Evolutionary conservation across 2,329 filamentous ascomycete species (phyloP).

Genomic region (Fusarium nygamai): DNA sequence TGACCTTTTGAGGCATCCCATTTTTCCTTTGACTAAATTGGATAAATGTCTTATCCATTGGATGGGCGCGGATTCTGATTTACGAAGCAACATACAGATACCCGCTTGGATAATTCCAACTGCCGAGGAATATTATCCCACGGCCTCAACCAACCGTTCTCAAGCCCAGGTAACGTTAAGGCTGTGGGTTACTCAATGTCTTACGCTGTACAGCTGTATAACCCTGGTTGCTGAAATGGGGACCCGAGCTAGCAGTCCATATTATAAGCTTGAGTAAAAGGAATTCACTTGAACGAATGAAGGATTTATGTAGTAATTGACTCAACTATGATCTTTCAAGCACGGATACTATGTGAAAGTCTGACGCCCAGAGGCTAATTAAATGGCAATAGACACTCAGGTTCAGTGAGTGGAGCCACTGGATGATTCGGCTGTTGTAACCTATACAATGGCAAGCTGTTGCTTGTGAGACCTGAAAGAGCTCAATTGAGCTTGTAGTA

Average conservation of each 20-base stretch:
- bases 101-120: fast-evolving
- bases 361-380: no score
- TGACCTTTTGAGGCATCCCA: no score
- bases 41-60: no score
- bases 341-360: not conserved
- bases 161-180: no score
- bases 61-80: no score
- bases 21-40: fast-evolving
- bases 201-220: not conserved
- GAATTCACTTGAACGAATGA: fast-evolving
- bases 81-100: not conserved
- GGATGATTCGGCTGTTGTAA: not conserved
- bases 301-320: fast-evolving
- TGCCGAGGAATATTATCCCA: not conserved
- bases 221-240: not conserved
- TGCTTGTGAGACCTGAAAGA: not conserved
- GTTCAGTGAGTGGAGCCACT: no score
- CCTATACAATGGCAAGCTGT: not conserved
- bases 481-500: not conserved
- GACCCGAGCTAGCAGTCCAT: not conserved
- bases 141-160: not conserved
- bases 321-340: fast-evolving
- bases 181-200: no score
- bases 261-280: fast-evolving
- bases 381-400: fast-evolving